These are phyloP conservation scores for Clavulina sp. DNA, from an alignment of 768 basidiomycete species.

Conservation along the genomic window DNA sequence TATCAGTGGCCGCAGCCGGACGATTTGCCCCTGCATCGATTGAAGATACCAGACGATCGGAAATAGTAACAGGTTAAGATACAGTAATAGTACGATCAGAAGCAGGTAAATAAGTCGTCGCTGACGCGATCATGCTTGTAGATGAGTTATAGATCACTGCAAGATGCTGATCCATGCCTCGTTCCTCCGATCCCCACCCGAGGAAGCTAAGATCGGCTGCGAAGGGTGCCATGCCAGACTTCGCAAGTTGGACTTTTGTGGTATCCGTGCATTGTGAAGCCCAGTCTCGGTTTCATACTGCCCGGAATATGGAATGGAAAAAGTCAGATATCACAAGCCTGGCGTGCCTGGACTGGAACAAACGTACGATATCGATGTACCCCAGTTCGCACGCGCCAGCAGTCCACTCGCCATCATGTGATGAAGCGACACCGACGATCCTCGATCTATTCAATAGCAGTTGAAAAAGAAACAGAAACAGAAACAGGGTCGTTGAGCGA, in stretches of 20 bases:
- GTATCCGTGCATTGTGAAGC: not conserved
- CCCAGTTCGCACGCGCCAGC: not conserved
- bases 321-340: too few species aligned
- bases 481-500: not conserved
- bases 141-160: too few species aligned
- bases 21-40: too few species aligned
- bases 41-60: too few species aligned
- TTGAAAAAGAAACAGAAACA: not conserved
- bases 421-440: not conserved
- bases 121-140: too few species aligned
- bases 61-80: too few species aligned
- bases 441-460: not conserved
- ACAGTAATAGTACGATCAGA: too few species aligned
- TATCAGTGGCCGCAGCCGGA: too few species aligned
- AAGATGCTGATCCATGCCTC: constrained; percentile 1
- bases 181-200: not conserved
- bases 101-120: too few species aligned
- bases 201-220: not conserved
- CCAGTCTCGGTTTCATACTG: constrained; percentile 1
- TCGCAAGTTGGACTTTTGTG: not conserved
- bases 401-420: not conserved
- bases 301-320: not conserved
- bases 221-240: not conserved
- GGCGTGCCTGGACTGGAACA: not conserved
- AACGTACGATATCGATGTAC: constrained; percentile 1